phyloP scores from a whole-genome alignment of 257 asterid species.

The Gardenia jasminoides region DNA sequence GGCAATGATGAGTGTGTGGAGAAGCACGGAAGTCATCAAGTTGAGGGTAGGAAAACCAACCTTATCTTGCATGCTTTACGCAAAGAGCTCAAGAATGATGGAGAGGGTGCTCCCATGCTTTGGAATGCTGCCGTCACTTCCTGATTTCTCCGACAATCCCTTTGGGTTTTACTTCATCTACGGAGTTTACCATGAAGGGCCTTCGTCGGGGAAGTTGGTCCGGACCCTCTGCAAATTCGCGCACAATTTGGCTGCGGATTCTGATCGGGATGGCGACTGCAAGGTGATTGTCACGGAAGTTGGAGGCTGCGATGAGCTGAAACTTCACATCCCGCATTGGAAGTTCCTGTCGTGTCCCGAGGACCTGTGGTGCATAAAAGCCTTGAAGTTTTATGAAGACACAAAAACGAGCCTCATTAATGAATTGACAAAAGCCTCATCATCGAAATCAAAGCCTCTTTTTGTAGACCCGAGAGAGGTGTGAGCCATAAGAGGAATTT shows the following conservation, averaged over 20 bases:
- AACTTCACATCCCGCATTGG: constrained; percentile 37
- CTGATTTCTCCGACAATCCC: constrained; percentile 24
- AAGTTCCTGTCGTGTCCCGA: constrained; percentile 35
- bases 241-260: constrained; percentile 27
- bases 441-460: constrained; percentile 18
- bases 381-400: constrained; percentile 21
- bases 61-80: constrained; percentile 25
- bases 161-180: constrained; percentile 41
- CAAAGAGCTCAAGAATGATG: constrained; percentile 17
- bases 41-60: constrained; percentile 32
- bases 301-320: constrained; percentile 26
- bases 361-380: constrained; percentile 46
- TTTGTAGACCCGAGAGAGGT: constrained; percentile 53
- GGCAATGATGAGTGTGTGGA: constrained; percentile 47
- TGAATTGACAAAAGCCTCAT: constrained; percentile 18
- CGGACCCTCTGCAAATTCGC: constrained; percentile 32
- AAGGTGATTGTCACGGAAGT: constrained; percentile 38
- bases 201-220: constrained; percentile 34
- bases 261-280: constrained; percentile 13
- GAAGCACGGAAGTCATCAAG: constrained; percentile 30
- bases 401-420: not conserved
- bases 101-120: constrained; percentile 29
- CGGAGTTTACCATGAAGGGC: constrained; percentile 34
- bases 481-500: not conserved
- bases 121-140: constrained; percentile 16